Conservation (phyloP, 208 protist genomes). For the Leishmania mexicana region DNA sequence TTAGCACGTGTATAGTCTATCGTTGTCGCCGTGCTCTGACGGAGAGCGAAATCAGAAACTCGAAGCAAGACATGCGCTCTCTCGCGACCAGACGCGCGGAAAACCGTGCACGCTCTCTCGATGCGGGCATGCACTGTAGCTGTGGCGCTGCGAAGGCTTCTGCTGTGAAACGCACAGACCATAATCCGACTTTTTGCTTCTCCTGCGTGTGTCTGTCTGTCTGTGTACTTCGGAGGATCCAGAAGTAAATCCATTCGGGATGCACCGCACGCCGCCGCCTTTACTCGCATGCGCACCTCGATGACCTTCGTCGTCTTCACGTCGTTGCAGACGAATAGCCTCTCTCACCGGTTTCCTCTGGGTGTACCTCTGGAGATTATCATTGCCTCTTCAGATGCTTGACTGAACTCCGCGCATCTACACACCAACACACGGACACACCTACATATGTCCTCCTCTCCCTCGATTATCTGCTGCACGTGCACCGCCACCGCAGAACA, state of each 20-base stretch:
- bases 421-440: neutral
- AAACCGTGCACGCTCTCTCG: neutral
- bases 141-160: neutral
- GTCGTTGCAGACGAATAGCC: neutral
- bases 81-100: neutral
- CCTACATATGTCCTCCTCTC: neutral
- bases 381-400: neutral
- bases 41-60: neutral
- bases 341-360: neutral
- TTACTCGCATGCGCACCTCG: neutral
- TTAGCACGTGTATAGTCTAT: constrained; percentile 3
- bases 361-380: neutral
- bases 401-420: neutral
- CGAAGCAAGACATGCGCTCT: neutral
- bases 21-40: neutral
- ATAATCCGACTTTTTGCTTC: neutral
- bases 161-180: neutral
- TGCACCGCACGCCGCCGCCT: neutral
- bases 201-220: neutral
- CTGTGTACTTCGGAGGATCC: neutral
- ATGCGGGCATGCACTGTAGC: neutral
- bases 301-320: neutral
- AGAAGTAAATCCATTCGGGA: neutral
- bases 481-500: neutral
- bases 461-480: neutral